These are phyloP conservation scores for Boletus rubroflammeus DNA, from an alignment of 768 basidiomycete species.

Conservation along the genomic window DNA sequence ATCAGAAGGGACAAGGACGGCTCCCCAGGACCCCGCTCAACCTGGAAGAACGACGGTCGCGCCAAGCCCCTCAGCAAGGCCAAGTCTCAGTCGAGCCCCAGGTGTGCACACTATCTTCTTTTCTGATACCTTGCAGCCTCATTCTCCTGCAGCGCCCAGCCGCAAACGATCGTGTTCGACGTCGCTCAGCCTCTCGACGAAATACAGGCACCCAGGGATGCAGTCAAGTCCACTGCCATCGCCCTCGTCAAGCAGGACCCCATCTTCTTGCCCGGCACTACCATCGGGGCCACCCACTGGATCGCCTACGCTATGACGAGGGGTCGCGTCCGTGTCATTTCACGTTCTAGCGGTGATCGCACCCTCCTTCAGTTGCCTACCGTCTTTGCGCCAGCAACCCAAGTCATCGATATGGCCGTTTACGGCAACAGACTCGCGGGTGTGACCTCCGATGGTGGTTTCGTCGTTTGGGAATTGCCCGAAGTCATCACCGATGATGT, in stretches of 20 bases:
- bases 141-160: constrained; percentile 44
- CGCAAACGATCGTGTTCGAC: constrained; percentile 72
- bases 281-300: constrained; percentile 89
- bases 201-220: constrained; percentile 70
- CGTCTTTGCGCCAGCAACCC: constrained; percentile 56
- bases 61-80: constrained; percentile 38
- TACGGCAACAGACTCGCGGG: constrained; percentile 79
- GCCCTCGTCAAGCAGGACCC: constrained; percentile 85
- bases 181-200: constrained; percentile 70
- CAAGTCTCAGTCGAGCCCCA: constrained; percentile 55
- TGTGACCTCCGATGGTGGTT: constrained; percentile 84
- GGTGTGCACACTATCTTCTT: constrained; percentile 35
- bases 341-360: constrained; percentile 82
- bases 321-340: constrained; percentile 87
- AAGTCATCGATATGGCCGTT: constrained; percentile 84
- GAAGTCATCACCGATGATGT: constrained; percentile 83
- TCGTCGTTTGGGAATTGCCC: constrained; percentile 86
- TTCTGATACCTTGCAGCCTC: background rate
- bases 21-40: constrained; percentile 60
- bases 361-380: constrained; percentile 74
- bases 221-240: constrained; percentile 85
- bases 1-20: constrained; percentile 63
- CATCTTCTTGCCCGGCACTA: constrained; percentile 79
- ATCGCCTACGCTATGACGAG: constrained; percentile 91
- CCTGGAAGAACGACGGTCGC: constrained; percentile 34